Evolutionary conservation across 2,329 filamentous ascomycete species (phyloP), one percentile per base, ranked within the genome.

Genomic region (Hypoxylon sp.): DNA sequence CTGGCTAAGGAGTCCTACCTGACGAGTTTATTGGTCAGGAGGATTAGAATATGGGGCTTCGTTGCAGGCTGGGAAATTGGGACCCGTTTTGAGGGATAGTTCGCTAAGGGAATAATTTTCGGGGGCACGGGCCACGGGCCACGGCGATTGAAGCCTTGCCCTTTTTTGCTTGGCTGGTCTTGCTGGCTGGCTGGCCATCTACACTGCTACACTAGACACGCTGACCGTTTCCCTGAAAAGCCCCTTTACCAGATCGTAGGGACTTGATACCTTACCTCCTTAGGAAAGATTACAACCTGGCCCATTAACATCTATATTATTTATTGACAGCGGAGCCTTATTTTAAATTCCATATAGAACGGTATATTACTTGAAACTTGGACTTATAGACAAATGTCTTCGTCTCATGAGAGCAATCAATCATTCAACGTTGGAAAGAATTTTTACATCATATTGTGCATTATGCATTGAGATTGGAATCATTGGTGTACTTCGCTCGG

Each of bases 51-150:
- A 71, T 68, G 70, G 73, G 65, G 67, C 69, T 62, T 55, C 61
- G 66, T 66, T 67, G 72, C 71, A 74, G 70, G 69, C 72, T 74
- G 73, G 73, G 73, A 75, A 75, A 75, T 75, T 74, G 72, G 68
- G 60, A 34, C 51, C 66, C 68, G 53, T 60, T 69, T 70, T 63
- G 63, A 58, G 59, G 62, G 57, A 63, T 65, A 59, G 56, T 56
- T 64, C 57, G 45, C 63, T 67, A 61, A 59, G 56, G 34, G 66
- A 63, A 57, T 60, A 63, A 65, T 29, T 65, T 65, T 62, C 41
- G 37, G 47, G 47, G 48, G 52, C 53, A 63, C 21, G 47, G 54
- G 5, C 48, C 46, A 55, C n/a, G n/a, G n/a, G n/a, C n/a, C n/a
- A 16, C 30, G 11, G 30, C 30, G 30, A 34, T 12, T 34, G 9